phyloP scores from a whole-genome alignment of 163 green algal genomes.

The Volvox carteri region DNA sequence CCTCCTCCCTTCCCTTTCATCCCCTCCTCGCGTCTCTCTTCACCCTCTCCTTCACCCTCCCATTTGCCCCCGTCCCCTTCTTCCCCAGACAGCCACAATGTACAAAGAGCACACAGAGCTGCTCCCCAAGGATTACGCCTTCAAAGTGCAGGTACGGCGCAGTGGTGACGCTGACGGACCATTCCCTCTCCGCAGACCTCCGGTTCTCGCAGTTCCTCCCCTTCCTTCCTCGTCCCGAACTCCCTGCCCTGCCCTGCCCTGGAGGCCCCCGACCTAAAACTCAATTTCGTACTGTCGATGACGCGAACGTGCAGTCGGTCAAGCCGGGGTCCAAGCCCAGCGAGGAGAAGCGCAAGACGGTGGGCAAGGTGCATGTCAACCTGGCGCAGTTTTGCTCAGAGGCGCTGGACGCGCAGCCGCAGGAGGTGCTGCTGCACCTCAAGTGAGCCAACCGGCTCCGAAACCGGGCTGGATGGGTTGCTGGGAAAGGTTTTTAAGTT shows the following conservation, averaged over 20 bases:
- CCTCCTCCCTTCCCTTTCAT: background rate
- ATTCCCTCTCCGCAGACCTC: no score
- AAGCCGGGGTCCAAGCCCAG: slow-evolving; percentile 38
- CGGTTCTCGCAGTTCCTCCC: no score
- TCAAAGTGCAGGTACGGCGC: slow-evolving; percentile 76
- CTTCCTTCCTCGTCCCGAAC: no score
- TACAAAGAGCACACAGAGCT: slow-evolving; percentile 69
- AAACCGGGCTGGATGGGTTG: background rate
- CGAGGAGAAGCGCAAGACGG: slow-evolving; percentile 70
- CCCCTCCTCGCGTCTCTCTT: background rate
- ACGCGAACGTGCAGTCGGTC: slow-evolving; percentile 52
- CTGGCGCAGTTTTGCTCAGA: slow-evolving; percentile 73
- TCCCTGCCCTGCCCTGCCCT: no score
- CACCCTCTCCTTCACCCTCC: background rate
- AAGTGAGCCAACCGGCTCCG: slow-evolving; percentile 57
- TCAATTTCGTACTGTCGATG: no score
- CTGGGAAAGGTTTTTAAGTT: no score
- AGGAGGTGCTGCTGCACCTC: slow-evolving; percentile 73
- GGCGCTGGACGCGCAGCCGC: slow-evolving; percentile 57
- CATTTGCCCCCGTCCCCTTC: background rate
- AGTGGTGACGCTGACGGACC: background rate
- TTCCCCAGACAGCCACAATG: slow-evolving; percentile 70
- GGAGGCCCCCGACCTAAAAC: no score
- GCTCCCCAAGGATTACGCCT: slow-evolving; percentile 74
- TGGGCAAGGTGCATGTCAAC: slow-evolving; percentile 75